A percentile compares a stretch with the other conserved stretches of the same genome.
Conservation (phyloP, 306 rosid species). For the Corylus avellana region DNA sequence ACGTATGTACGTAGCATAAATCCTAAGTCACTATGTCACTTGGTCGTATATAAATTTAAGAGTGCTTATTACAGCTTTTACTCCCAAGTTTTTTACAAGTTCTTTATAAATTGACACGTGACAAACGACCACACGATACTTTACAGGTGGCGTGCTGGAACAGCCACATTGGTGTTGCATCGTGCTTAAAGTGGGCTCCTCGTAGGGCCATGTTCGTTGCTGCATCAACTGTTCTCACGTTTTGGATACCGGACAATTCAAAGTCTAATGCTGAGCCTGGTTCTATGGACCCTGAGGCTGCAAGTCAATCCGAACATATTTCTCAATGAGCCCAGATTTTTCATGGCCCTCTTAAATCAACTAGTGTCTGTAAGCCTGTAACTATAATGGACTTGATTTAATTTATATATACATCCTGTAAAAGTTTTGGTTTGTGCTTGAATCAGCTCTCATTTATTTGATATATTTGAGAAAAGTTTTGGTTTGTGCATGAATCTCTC, state of each 20-base stretch:
- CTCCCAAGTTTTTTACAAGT: too few relatives aligned
- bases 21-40: background rate
- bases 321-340: slow-evolving; percentile 27
- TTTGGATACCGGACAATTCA: slow-evolving; percentile 78
- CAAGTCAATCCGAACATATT: slow-evolving; percentile 38
- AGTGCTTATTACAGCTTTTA: too few relatives aligned
- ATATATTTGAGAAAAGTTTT: background rate
- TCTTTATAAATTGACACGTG: too few relatives aligned
- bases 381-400: background rate
- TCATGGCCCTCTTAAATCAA: background rate
- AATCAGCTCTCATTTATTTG: too few relatives aligned
- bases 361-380: background rate
- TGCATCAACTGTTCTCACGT: slow-evolving; percentile 88
- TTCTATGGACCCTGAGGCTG: slow-evolving; percentile 38
- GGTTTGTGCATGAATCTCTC: too few relatives aligned
- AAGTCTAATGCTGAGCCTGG: slow-evolving; percentile 38
- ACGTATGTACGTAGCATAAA: background rate
- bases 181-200: slow-evolving; percentile 95
- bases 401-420: background rate
- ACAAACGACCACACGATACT: background rate
- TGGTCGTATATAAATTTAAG: too few relatives aligned
- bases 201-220: slow-evolving; percentile 90
- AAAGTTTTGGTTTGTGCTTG: background rate
- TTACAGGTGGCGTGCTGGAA: slow-evolving; percentile 80
- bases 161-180: slow-evolving; percentile 82